Base-by-base conservation (phyloP, 306 rosid genomes). In the Luffa acutangula region DNA sequence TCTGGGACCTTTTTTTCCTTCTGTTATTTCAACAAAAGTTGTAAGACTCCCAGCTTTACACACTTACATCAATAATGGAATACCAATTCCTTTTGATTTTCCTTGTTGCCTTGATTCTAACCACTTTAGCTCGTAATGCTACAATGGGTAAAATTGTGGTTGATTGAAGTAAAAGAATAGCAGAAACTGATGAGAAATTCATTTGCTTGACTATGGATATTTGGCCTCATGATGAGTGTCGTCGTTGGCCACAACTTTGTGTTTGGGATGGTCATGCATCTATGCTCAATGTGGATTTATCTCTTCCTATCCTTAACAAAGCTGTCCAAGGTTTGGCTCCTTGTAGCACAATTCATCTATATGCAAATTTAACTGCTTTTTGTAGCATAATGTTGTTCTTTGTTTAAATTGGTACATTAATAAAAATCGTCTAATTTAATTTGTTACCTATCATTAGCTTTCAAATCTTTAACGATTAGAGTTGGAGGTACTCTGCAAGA, bases 401-500 rank as follows among this genome's bases (percentile, higher is more conserved):
- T 9, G 3, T 25, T 25, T 25, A 25, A 25, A 25, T 25, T 25
- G 31, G 31, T 25, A 25, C 31, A 25, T 25, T 25, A 25, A 0
- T 10, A 3, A 49, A 49, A 0, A 52, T 52, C n/a, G n/a, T n/a
- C 57, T 52, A 52, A 14, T 5, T 15, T 13, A 52, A 52, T 52
- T 52, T 52, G 7, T 1, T 52, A 0, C 15, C 2, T 14, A 60
- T 80, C 79, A 87, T 80, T 88, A 93, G 98, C 96, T 75, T 82
- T 93, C 87, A 82, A 87, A 84, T 89, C 86, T 65, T 76, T 93
- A 85, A 91, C 97, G 89, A 87, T 93, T 85, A 87, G 98, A 88
- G 58, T 91, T 51, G 98, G 98, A 84, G 98, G 98, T 48, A 91
- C 97, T 72, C 83, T 93, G 89, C 93, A 93, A 92, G 98, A 93